Conservation (phyloP, 2,329 filamentous ascomycete species). For the Cladosporium sp. region DNA sequence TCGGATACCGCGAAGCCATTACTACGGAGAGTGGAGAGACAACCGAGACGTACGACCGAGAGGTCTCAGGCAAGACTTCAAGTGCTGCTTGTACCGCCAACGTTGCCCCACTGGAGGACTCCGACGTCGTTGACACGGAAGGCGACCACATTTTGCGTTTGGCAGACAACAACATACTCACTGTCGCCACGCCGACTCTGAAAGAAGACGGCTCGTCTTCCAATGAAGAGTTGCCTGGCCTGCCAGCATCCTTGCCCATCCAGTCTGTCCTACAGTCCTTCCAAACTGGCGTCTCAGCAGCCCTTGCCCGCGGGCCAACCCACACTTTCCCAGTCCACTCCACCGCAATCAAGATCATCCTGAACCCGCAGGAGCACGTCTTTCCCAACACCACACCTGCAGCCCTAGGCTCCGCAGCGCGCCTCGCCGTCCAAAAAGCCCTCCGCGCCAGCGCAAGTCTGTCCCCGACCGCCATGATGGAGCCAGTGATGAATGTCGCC, state of each 20-base stretch:
- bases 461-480: constrained; percentile 62
- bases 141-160: constrained; percentile 36
- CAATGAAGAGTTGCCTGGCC: constrained; percentile 38
- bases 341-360: constrained; percentile 61
- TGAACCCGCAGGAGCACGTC: constrained; percentile 60
- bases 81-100: constrained; percentile 68
- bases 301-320: constrained; percentile 75
- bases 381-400: constrained; percentile 62
- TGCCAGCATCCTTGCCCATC: constrained; percentile 50
- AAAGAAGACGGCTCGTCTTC: constrained; percentile 36
- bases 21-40: constrained; percentile 51
- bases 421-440: constrained; percentile 61
- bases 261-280: constrained; percentile 49
- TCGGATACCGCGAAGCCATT: constrained; percentile 86
- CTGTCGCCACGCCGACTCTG: constrained; percentile 46
- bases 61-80: constrained; percentile 71
- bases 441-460: constrained; percentile 54
- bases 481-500: constrained; percentile 86
- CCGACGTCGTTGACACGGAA: background rate
- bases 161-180: constrained; percentile 65
- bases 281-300: constrained; percentile 74
- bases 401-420: constrained; percentile 61
- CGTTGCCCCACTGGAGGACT: constrained; percentile 53
- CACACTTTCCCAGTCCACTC: constrained; percentile 74
- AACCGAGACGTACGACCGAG: constrained; percentile 65